phyloP scores from a whole-genome alignment of 2,329 filamentous ascomycete genomes.

The Colletotrichum caudatum region DNA sequence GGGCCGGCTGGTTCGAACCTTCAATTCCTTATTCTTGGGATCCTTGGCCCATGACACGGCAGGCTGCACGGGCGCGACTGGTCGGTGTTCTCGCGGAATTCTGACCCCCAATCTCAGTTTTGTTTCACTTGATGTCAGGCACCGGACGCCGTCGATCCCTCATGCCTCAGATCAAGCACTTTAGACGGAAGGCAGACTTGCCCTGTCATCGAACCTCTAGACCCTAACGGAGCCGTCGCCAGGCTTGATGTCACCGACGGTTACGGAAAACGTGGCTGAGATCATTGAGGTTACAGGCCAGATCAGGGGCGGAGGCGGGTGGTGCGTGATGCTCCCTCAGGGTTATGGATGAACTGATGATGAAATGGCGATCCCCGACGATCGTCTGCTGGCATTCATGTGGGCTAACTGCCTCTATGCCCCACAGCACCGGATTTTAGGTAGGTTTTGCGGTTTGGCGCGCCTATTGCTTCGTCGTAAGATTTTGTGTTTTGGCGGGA shows the following conservation, averaged over 20 bases:
- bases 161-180: conserved; percentile 35
- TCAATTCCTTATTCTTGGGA: neutral
- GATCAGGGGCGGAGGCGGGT: conserved; percentile 3
- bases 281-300: neutral
- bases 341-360: neutral
- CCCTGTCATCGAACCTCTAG: conserved; percentile 4
- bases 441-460: too few relatives aligned
- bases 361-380: neutral
- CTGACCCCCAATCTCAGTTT: conserved; percentile 34
- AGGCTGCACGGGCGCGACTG: neutral
- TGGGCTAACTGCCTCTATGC: neutral
- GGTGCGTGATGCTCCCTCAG: neutral
- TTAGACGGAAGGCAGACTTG: conserved; percentile 25
- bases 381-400: neutral
- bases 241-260: neutral
- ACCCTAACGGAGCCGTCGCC: conserved; percentile 3
- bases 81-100: conserved; percentile 25
- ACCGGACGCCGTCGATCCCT: conserved; percentile 22
- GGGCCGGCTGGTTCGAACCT: neutral
- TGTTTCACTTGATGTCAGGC: conserved; percentile 40
- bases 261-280: neutral
- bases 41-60: conserved; percentile 6
- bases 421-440: neutral
- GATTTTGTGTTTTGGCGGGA: neutral
- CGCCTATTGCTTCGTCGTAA: too few relatives aligned